Conservation (phyloP, 176 grass and related monocot genomes). For the Bonia amplexicaulis region DNA sequence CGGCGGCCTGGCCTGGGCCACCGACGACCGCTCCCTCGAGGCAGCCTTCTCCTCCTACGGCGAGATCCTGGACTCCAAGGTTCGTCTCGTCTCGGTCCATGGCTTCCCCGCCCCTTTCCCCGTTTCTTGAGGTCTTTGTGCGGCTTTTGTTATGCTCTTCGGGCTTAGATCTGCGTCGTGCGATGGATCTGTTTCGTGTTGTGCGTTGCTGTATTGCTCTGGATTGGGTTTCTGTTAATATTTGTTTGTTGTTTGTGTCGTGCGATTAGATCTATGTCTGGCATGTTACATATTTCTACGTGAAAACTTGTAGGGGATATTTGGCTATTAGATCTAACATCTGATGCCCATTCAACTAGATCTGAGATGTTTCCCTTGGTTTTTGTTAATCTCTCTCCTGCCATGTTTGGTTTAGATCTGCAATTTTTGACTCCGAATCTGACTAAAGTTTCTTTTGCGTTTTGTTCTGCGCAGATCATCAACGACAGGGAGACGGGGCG, state of each 20-base stretch:
- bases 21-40: constrained; percentile 66
- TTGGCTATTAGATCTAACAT: not conserved
- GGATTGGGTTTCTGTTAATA: not conserved
- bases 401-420: not conserved
- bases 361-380: not conserved
- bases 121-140: not conserved
- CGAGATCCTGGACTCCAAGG: constrained; percentile 86
- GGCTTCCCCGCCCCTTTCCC: not conserved
- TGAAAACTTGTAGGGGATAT: not conserved
- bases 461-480: not conserved
- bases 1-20: constrained; percentile 91
- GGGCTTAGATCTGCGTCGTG: not conserved
- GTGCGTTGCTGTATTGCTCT: not conserved
- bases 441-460: not conserved
- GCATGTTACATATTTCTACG: not conserved
- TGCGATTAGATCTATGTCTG: not conserved
- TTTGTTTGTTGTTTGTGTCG: not conserved
- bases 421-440: fast-evolving
- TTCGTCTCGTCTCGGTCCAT: not conserved
- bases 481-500: too few species aligned
- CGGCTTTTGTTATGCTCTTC: not conserved
- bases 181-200: not conserved
- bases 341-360: not conserved
- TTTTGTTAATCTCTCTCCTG: not conserved
- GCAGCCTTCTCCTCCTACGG: constrained; percentile 66